These are phyloP conservation scores for Bruguiera gymnorhiza DNA, from an alignment of 345 rosid genomes.

Conservation along the genomic window DNA sequence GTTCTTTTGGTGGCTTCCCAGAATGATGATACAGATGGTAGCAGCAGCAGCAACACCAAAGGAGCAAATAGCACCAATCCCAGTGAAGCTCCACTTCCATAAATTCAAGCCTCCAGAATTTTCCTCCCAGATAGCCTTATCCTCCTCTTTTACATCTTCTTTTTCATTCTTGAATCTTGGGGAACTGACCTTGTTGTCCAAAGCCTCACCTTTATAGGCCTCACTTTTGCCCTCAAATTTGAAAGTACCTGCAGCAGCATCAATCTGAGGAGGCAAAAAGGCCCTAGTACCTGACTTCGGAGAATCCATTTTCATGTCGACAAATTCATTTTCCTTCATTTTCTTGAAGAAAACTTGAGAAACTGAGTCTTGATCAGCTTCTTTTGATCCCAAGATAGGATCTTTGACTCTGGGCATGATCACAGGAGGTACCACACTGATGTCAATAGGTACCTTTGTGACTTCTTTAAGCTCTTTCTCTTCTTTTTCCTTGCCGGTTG, in stretches of 20 bases:
- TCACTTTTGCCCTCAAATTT: constrained; percentile 32
- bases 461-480: constrained; percentile 13
- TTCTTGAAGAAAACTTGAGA: constrained; percentile 89
- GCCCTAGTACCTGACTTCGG: constrained; percentile 47
- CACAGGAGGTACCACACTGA: constrained; percentile 17
- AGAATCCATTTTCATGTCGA: constrained; percentile 91
- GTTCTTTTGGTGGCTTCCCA: constrained; percentile 57
- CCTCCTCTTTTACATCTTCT: constrained; percentile 20
- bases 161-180: constrained; percentile 34
- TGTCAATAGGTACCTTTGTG: constrained; percentile 23
- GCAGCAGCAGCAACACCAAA: constrained; percentile 97
- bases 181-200: constrained; percentile 35
- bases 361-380: constrained; percentile 53
- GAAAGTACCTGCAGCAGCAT: constrained; percentile 30
- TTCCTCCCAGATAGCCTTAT: constrained; percentile 39
- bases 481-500: constrained; percentile 19
- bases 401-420: constrained; percentile 33
- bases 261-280: constrained; percentile 38
- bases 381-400: constrained; percentile 22
- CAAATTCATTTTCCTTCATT: constrained; percentile 75
- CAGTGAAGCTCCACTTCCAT: constrained; percentile 78
- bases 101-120: constrained; percentile 43
- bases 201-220: constrained; percentile 11
- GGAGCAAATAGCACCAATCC: constrained; percentile 87
- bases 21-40: constrained; percentile 58